phyloP scores from a whole-genome alignment of 768 basidiomycete species.

The Trametes cubensis region DNA sequence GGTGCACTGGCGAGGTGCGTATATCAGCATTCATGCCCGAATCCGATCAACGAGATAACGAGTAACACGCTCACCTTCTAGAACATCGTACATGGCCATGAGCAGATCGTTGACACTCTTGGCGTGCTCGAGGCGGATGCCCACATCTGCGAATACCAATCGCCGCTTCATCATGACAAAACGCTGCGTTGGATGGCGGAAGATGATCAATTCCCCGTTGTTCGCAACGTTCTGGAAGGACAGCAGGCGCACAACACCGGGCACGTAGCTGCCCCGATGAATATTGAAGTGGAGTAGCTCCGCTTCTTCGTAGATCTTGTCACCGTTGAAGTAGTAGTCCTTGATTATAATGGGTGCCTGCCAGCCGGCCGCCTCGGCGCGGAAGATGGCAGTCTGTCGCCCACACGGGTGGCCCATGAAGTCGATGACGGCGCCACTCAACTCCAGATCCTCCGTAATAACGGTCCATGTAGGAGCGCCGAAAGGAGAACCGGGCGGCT shows the following conservation, averaged over 20 bases:
- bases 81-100: too few relatives aligned
- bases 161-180: too few relatives aligned
- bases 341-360: not conserved
- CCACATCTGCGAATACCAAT: too few relatives aligned
- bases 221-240: not conserved
- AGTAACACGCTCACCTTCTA: too few relatives aligned
- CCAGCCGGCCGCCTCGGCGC: not conserved
- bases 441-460: not conserved
- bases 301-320: conserved; percentile 50
- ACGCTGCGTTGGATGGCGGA: too few relatives aligned
- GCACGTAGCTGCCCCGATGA: not conserved
- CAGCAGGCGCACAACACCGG: not conserved
- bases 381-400: conserved; percentile 4
- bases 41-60: too few relatives aligned
- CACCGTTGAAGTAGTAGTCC: not conserved
- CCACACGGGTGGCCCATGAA: conserved; percentile 1
- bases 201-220: not conserved
- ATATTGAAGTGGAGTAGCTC: conserved; percentile 32
- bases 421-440: not conserved
- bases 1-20: not conserved
- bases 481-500: not conserved
- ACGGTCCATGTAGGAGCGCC: not conserved
- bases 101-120: too few relatives aligned
- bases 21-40: too few relatives aligned
- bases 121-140: too few relatives aligned